Evolutionary conservation across 306 rosid genomes (phyloP).

Genomic region (Acacia melanoxylon): DNA sequence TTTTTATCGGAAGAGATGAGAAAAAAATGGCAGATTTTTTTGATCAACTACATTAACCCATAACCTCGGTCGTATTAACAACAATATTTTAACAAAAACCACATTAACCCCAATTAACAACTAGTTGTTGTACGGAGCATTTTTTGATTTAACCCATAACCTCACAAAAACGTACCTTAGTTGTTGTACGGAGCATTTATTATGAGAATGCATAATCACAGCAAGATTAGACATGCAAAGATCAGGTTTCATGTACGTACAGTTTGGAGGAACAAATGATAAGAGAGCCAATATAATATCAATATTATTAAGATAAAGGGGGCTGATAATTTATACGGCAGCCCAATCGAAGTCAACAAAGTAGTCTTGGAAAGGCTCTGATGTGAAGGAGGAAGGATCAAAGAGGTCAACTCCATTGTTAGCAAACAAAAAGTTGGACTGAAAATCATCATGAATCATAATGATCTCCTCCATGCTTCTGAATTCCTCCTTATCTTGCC

Average conservation of each 20-base stretch:
- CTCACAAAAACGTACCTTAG: background rate
- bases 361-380: constrained; percentile 31
- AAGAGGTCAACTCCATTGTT: background rate
- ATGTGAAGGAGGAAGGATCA: background rate
- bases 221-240: background rate
- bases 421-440: constrained; percentile 30
- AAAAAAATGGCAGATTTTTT: too few relatives aligned
- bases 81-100: too few relatives aligned
- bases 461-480: constrained; percentile 17
- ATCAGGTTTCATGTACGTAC: background rate
- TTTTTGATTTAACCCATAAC: too few relatives aligned
- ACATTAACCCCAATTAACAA: too few relatives aligned
- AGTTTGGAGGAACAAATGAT: background rate
- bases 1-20: too few relatives aligned
- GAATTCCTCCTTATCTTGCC: background rate
- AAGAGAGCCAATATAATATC: background rate
- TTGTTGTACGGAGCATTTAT: background rate
- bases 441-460: constrained; percentile 12
- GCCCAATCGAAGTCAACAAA: constrained; percentile 28
- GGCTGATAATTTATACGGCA: constrained; percentile 20
- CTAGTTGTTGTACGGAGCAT: too few relatives aligned
- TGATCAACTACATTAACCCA: too few relatives aligned
- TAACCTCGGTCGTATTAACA: too few relatives aligned
- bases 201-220: background rate
- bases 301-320: background rate